A percentile compares a stretch with the other conserved stretches of the same genome.
These are phyloP conservation scores for Pseudogymnoascus sp. DNA, from an alignment of 2,329 filamentous ascomycete genomes.

Conservation along the genomic window DNA sequence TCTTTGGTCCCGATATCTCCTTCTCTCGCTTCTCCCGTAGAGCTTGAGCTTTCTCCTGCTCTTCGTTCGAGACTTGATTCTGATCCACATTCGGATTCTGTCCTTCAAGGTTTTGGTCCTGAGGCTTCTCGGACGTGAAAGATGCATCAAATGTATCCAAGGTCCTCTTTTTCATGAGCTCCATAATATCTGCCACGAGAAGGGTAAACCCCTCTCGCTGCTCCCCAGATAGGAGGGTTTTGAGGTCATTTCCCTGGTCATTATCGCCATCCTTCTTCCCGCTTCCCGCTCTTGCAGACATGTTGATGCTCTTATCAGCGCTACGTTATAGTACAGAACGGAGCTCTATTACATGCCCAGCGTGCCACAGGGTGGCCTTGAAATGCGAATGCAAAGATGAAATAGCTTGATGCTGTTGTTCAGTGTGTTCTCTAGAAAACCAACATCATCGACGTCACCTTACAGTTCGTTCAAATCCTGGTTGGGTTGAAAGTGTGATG, in stretches of 20 bases:
- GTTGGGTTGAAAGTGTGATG: not conserved
- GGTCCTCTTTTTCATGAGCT: conserved; percentile 46
- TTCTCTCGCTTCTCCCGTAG: conserved; percentile 33
- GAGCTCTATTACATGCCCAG: not conserved
- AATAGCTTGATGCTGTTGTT: not conserved
- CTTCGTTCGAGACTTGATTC: conserved; percentile 18
- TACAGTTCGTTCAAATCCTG: not conserved
- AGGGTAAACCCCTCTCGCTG: conserved; percentile 38
- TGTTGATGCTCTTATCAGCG: not conserved
- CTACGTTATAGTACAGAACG: not conserved
- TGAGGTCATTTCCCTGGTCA: conserved; percentile 23
- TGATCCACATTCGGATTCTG: conserved; percentile 30
- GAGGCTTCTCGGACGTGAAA: conserved; percentile 20
- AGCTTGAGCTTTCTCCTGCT: conserved; percentile 25
- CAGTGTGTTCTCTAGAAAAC: not conserved
- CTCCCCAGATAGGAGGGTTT: conserved; percentile 23
- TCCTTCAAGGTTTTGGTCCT: conserved; percentile 26
- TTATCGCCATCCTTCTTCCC: not conserved
- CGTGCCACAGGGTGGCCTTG: not conserved
- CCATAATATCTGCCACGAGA: conserved; percentile 43
- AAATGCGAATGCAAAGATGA: not conserved
- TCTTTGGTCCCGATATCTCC: conserved; percentile 40
- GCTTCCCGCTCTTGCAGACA: not conserved
- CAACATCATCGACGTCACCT: not conserved
- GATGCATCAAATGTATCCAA: conserved; percentile 41